These are phyloP conservation scores for Cornus kousa DNA, from an alignment of 148 eudicot species.

Conservation along the genomic window DNA sequence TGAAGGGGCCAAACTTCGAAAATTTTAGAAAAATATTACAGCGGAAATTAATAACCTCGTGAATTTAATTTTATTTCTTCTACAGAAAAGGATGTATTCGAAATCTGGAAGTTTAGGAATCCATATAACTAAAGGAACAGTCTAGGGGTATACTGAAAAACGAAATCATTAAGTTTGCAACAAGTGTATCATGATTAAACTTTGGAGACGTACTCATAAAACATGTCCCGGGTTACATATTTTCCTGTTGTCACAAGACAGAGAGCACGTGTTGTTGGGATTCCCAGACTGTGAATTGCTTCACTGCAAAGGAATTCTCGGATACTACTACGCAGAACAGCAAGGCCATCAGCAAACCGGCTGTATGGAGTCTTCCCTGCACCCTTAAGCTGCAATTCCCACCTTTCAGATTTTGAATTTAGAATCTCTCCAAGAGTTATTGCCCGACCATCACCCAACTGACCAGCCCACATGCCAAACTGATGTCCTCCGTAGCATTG, in stretches of 20 bases:
- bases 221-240: constrained; percentile 86
- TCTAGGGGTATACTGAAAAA: background rate
- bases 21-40: background rate
- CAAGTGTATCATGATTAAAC: background rate
- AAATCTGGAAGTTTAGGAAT: background rate
- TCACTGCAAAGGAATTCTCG: constrained; percentile 97
- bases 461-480: constrained; percentile 99
- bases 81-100: background rate
- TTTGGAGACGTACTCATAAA: constrained; percentile 75
- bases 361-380: constrained; percentile 98
- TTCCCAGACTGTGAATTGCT: constrained; percentile 93
- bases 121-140: background rate
- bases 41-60: background rate
- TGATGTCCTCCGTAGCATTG: constrained; percentile 99
- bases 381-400: constrained; percentile 98
- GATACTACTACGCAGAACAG: constrained; percentile 92
- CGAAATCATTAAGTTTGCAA: background rate
- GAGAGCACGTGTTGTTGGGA: constrained; percentile 96
- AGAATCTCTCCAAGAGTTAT: constrained; percentile 84
- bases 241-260: constrained; percentile 93
- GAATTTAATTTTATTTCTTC: background rate
- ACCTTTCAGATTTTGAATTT: constrained; percentile 81
- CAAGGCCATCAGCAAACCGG: constrained; percentile 98
- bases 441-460: constrained; percentile 98
- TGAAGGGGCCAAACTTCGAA: background rate